These are phyloP conservation scores for Trichomonascaceae sp. DNA, from an alignment of 1,139 yeast species.

Conservation along the genomic window DNA sequence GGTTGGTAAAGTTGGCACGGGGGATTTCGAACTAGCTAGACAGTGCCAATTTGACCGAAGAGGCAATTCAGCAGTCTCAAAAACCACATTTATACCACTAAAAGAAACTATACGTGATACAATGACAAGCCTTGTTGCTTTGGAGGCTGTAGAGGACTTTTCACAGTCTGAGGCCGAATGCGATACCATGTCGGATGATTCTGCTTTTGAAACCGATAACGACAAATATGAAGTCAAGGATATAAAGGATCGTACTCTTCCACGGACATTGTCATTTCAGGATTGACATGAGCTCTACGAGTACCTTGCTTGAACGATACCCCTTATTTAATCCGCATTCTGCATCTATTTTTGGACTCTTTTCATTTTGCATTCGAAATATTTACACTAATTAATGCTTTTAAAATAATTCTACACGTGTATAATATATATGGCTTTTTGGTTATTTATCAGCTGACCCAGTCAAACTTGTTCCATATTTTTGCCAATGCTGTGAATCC, in stretches of 20 bases:
- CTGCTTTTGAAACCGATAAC: neutral
- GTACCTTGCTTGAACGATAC: neutral
- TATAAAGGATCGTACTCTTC: neutral
- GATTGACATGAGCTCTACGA: neutral
- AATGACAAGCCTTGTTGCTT: slow-evolving; percentile 10
- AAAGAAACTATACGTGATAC: slow-evolving; percentile 17
- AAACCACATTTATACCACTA: slow-evolving; percentile 15
- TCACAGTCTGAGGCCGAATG: neutral
- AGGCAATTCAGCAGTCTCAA: slow-evolving; percentile 16
- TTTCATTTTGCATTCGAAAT: neutral
- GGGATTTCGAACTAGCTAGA: slow-evolving; percentile 17
- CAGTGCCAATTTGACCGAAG: slow-evolving; percentile 22
- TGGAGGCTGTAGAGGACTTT: slow-evolving; percentile 6
- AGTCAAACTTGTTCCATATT: slow-evolving; percentile 12
- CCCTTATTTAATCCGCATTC: neutral
- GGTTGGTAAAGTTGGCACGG: slow-evolving; percentile 17
- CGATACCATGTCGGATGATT: neutral
- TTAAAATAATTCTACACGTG: neutral
- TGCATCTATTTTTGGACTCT: neutral
- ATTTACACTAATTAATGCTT: neutral
- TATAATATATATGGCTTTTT: neutral
- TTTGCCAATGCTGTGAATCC: slow-evolving; percentile 11
- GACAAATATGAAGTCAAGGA: neutral
- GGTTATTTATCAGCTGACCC: slow-evolving; percentile 7
- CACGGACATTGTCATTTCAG: neutral